Evolutionary conservation across 2,329 filamentous ascomycete genomes (phyloP).

Genomic region (Colletotrichum sp.): DNA sequence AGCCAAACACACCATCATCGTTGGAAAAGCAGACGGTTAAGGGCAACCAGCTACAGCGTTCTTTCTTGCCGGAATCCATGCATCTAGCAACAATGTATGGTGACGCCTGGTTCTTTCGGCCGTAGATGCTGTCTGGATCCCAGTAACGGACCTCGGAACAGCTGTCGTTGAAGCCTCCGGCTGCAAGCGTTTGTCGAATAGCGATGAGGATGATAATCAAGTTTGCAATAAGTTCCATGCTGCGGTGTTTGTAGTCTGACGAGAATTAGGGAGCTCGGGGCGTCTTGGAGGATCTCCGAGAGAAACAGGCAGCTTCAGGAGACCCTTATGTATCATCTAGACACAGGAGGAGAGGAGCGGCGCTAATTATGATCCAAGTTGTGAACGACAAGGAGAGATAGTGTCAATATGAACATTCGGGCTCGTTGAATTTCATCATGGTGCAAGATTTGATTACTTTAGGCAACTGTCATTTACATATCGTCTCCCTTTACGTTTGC

Average conservation of each 20-base stretch:
- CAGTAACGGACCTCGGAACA: neutral
- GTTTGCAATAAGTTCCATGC: neutral
- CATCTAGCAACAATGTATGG: neutral
- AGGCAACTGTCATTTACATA: neutral
- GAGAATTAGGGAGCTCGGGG: neutral
- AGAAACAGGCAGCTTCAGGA: neutral
- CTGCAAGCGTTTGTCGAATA: neutral
- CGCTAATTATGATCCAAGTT: neutral
- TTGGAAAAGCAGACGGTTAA: neutral
- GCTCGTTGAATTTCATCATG: neutral
- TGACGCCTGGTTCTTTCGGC: neutral
- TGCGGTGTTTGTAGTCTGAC: neutral
- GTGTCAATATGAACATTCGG: neutral
- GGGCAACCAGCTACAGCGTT: neutral
- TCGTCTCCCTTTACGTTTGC: neutral
- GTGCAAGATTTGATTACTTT: neutral
- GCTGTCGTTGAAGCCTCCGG: neutral
- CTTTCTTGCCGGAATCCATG: neutral
- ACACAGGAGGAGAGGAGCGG: neutral
- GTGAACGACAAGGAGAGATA: neutral
- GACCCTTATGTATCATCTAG: neutral
- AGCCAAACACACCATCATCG: neutral
- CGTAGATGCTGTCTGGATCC: neutral
- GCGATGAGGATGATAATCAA: neutral
- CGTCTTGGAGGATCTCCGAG: neutral